Evolutionary conservation across 345 rosid species (phyloP).

Genomic region (Orychophragmus violaceus): DNA sequence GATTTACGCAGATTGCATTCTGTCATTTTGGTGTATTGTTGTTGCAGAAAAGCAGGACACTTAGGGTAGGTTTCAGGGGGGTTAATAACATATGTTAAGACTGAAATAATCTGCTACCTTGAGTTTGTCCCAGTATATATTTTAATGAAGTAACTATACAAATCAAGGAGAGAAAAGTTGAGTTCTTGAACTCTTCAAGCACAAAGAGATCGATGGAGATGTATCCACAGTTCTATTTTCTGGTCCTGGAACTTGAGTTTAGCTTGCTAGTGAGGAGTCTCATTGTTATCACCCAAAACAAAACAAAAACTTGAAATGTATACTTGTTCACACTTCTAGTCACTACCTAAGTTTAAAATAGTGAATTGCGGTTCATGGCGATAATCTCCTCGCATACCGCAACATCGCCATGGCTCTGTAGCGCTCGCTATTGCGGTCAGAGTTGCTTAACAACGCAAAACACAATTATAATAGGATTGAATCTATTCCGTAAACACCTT

Average conservation of each 20-base stretch:
- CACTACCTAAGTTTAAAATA: background rate
- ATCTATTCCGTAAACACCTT: too few relatives aligned
- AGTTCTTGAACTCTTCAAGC: background rate
- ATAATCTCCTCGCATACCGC: too few relatives aligned
- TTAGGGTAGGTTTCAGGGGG: background rate
- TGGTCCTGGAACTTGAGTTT: background rate
- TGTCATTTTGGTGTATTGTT: background rate
- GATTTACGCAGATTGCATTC: background rate
- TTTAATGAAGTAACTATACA: background rate
- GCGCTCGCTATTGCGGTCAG: too few relatives aligned
- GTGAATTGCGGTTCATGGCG: too few relatives aligned
- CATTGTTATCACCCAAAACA: background rate
- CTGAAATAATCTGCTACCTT: background rate
- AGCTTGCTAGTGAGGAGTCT: background rate
- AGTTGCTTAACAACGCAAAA: too few relatives aligned
- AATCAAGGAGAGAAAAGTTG: background rate
- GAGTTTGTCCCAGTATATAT: background rate
- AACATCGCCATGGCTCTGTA: too few relatives aligned
- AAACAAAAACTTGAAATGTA: background rate
- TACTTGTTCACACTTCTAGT: background rate
- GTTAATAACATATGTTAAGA: background rate
- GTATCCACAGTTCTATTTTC: too few relatives aligned
- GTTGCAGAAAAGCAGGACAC: background rate
- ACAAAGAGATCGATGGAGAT: background rate
- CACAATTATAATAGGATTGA: too few relatives aligned